Base-by-base conservation (phyloP, 2,329 filamentous ascomycete species). In the Hymenoscyphus scutula region DNA sequence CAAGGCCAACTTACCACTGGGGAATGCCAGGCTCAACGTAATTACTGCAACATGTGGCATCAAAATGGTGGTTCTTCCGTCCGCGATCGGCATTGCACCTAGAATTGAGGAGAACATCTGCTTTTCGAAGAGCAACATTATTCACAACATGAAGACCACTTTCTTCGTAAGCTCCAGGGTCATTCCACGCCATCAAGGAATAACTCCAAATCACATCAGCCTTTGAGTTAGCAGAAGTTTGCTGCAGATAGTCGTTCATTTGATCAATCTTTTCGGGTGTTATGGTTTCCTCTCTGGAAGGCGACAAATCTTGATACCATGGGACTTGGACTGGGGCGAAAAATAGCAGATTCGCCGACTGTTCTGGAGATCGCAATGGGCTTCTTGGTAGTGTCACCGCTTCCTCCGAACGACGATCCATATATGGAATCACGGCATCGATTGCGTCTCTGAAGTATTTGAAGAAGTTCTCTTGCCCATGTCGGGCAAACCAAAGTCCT, bases 401-500 rank as follows among this genome's bases (percentile, higher is more conserved):
- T n/a, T 67, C 62, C 66, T 69, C 68, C 77, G 72, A 25, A 30
- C 55, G 56, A 64, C 72, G 70, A 45, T 72, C 70, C 71, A 73
- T 74, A 63, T 76, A 76, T 3, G 75, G 75, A n/a, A 76, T 73
- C 27, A 85, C 74, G 60, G 72, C 69, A 51, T 81, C 77, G 51
- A 86, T 76, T 15, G 78, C 75, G 37, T 76, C 71, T 61, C 77
- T 77, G 71, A 84, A 86, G 1, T 74, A 65, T 30, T 76, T 71
- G 23, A 82, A 72, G 63, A 77, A 80, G 51, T 76, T 76, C 23
- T 78, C 75, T n/a, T 76, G 76, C 17, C 81, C 76, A 72, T 83
- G 78, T 59, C 79, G 77, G 32, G 82, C 81, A 69, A 84, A 78
- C 81, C 81, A 85, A 25, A 85, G 73, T 1, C 84, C 84, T 1